Percentiles rank a stretch among this genome's conserved stretches.
phyloP scores from a whole-genome alignment of 805 yeast genomes.

The Metschnikowia borealis region DNA sequence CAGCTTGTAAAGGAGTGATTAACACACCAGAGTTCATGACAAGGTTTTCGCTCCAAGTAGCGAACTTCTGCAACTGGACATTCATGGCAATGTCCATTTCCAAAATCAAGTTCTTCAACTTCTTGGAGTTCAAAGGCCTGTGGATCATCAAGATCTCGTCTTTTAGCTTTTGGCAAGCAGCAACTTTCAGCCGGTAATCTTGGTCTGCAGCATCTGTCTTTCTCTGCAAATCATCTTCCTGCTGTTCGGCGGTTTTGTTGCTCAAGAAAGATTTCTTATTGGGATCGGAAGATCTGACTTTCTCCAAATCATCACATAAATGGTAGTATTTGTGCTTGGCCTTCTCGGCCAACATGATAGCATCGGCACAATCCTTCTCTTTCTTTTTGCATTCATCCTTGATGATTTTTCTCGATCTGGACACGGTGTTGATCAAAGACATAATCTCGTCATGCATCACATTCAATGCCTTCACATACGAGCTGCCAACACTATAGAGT shows the following conservation, averaged over 20 bases:
- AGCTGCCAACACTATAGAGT: slow-evolving; percentile 59
- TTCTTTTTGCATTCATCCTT: slow-evolving; percentile 80
- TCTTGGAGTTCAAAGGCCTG: slow-evolving; percentile 73
- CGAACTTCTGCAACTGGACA: slow-evolving; percentile 82
- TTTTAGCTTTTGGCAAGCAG: slow-evolving; percentile 66
- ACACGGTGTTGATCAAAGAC: slow-evolving; percentile 65
- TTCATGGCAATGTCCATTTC: slow-evolving; percentile 89
- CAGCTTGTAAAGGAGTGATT: slow-evolving; percentile 63
- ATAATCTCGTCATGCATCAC: slow-evolving; percentile 82
- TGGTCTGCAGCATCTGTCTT: slow-evolving; percentile 82
- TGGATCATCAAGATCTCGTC: slow-evolving; percentile 66
- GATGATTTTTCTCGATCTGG: slow-evolving; percentile 65
- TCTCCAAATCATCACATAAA: slow-evolving; percentile 82
- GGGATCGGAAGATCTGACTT: slow-evolving; percentile 76
- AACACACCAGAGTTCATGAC: slow-evolving; percentile 82
- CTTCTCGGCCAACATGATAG: slow-evolving; percentile 82
- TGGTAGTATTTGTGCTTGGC: slow-evolving; percentile 72
- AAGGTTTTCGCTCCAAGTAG: slow-evolving; percentile 81
- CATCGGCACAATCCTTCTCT: slow-evolving; percentile 82
- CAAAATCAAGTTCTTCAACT: slow-evolving; percentile 69
- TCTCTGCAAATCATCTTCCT: slow-evolving; percentile 80
- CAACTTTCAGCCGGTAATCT: slow-evolving; percentile 78
- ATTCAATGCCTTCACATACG: slow-evolving; percentile 74
- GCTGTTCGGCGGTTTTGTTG: slow-evolving; percentile 75
- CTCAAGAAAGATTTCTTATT: slow-evolving; percentile 78